phyloP scores from a whole-genome alignment of 306 rosid species.

The Vicia faba region DNA sequence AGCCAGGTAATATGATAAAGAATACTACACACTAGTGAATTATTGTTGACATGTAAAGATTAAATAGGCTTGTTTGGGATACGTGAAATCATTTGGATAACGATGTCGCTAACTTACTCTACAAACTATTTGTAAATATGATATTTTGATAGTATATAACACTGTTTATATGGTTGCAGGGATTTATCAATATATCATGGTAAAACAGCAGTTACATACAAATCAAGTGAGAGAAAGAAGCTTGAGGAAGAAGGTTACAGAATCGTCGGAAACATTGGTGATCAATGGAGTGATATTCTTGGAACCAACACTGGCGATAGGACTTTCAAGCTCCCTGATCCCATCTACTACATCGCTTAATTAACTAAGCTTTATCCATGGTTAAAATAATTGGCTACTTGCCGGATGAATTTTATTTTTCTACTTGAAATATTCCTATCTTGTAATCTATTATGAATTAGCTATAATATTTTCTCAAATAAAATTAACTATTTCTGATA shows the following conservation, averaged over 20 bases:
- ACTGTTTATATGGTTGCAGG: background rate
- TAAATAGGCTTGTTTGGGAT: too few species aligned
- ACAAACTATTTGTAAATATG: too few species aligned
- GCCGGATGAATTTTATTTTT: background rate
- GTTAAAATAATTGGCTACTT: background rate
- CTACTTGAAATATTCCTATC: background rate
- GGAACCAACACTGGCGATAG: conserved; percentile 32
- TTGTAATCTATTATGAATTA: conserved; percentile 7
- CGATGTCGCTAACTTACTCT: too few species aligned
- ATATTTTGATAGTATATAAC: too few species aligned
- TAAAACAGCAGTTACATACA: conserved; percentile 43
- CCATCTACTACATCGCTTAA: conserved; percentile 48
- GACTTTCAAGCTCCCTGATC: conserved; percentile 42
- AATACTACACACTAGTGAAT: too few species aligned
- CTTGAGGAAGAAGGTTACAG: conserved; percentile 49
- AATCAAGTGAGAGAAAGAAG: conserved; percentile 52
- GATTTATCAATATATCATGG: conserved; percentile 6
- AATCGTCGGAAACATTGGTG: conserved; percentile 65
- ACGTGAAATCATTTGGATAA: too few species aligned
- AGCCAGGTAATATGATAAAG: too few species aligned
- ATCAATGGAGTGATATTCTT: conserved; percentile 71
- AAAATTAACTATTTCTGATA: too few species aligned
- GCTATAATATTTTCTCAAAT: too few species aligned
- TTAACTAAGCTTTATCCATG: background rate
- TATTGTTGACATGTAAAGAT: too few species aligned